A percentile compares a stretch with the other conserved stretches of the same genome.
These are phyloP conservation scores for Sporisorium reilianum DNA, from an alignment of 1,284 basidiomycete genomes.

Conservation along the genomic window DNA sequence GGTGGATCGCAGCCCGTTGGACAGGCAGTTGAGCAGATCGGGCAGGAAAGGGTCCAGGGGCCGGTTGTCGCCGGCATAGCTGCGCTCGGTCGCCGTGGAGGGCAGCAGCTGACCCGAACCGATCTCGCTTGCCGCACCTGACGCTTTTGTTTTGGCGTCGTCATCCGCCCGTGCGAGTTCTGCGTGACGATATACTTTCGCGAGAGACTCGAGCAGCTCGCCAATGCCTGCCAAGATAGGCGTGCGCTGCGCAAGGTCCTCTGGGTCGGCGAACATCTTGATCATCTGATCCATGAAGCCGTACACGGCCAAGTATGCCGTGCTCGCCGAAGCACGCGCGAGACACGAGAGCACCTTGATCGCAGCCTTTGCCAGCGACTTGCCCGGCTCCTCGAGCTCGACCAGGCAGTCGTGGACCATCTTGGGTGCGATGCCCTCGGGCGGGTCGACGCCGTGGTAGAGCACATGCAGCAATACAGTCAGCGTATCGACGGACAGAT, in stretches of 20 bases:
- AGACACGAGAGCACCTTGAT: constrained; percentile 53
- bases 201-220: constrained; percentile 54
- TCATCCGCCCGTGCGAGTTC: constrained; percentile 17
- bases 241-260: constrained; percentile 80
- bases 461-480: constrained; percentile 57
- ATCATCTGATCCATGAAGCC: constrained; percentile 56
- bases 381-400: constrained; percentile 60
- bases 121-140: constrained; percentile 7
- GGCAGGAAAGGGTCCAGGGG: constrained; percentile 58
- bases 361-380: constrained; percentile 58
- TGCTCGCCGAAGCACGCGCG: constrained; percentile 50
- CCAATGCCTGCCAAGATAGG: constrained; percentile 74
- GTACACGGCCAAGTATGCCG: constrained; percentile 47
- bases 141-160: background rate
- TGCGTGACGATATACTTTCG: constrained; percentile 48
- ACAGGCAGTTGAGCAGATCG: constrained; percentile 55
- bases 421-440: constrained; percentile 56
- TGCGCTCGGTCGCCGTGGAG: constrained; percentile 24
- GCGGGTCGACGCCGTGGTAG: constrained; percentile 55
- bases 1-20: constrained; percentile 53
- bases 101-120: constrained; percentile 38
- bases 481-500: constrained; percentile 54
- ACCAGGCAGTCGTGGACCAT: constrained; percentile 60
- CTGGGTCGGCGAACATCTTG: constrained; percentile 80
- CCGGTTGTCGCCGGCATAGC: constrained; percentile 52